These are phyloP conservation scores for Helichrysum umbraculigerum DNA, from an alignment of 129 eudicot species.

Conservation along the genomic window DNA sequence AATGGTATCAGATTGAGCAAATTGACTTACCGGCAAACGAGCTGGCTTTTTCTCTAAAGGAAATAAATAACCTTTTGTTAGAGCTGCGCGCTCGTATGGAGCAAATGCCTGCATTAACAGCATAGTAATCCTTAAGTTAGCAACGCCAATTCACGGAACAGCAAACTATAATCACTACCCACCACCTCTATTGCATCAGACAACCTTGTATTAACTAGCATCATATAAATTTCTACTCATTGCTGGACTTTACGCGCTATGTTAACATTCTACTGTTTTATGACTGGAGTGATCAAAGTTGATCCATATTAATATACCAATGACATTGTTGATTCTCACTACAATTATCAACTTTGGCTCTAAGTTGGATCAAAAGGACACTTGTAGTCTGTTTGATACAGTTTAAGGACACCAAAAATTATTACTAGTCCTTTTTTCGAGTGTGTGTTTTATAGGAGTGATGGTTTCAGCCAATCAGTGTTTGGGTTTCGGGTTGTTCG, in stretches of 20 bases:
- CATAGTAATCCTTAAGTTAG: neutral
- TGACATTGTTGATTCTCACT: neutral
- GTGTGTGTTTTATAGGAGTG: too few relatives aligned
- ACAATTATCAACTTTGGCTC: neutral
- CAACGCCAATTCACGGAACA: neutral
- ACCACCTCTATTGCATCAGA: neutral
- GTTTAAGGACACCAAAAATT: too few relatives aligned
- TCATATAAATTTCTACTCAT: neutral
- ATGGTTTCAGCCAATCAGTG: too few relatives aligned
- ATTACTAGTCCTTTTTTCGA: too few relatives aligned
- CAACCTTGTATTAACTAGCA: neutral
- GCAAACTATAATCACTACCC: neutral
- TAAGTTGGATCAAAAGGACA: too few relatives aligned
- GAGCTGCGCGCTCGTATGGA: slow-evolving; percentile 96
- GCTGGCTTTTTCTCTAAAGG: slow-evolving; percentile 92
- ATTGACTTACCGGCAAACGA: slow-evolving; percentile 79
- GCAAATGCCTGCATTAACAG: slow-evolving; percentile 71
- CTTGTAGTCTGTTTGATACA: too few relatives aligned
- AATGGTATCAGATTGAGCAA: neutral
- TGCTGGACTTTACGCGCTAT: neutral
- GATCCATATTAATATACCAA: neutral
- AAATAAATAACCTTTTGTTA: slow-evolving; percentile 88
- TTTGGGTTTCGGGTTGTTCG: too few relatives aligned
- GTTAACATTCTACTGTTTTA: neutral
- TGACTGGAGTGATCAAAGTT: slow-evolving; percentile 2